phyloP scores from a whole-genome alignment of 2,329 filamentous ascomycete species.

The Periconia sp. region DNA sequence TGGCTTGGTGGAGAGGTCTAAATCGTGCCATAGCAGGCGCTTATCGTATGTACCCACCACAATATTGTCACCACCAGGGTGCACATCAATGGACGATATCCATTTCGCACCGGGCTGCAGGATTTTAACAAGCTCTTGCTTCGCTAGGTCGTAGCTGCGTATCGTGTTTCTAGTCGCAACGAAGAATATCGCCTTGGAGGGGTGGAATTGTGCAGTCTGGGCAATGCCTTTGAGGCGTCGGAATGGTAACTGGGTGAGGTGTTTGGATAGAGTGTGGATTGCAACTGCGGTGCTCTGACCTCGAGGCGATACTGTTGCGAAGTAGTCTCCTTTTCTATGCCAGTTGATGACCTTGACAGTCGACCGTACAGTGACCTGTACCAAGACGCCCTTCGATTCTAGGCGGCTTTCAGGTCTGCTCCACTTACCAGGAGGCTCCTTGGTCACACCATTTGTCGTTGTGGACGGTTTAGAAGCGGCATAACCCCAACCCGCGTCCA shows the following conservation, averaged over 20 bases:
- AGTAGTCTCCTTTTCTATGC: conserved; percentile 94
- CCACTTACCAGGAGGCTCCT: conserved; percentile 83
- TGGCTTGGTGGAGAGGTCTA: conserved; percentile 86
- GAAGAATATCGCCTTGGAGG: conserved; percentile 89
- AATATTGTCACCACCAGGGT: conserved; percentile 90
- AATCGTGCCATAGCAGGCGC: conserved; percentile 92
- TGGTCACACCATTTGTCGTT: conserved; percentile 63
- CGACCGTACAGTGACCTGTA: conserved; percentile 80
- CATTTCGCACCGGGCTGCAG: conserved; percentile 91
- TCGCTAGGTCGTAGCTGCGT: conserved; percentile 90
- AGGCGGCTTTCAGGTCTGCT: conserved; percentile 75
- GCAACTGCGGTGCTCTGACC: conserved; percentile 81
- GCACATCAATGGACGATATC: conserved; percentile 94
- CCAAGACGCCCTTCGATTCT: conserved; percentile 77
- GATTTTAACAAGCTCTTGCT: conserved; percentile 90
- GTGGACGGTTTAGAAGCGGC: conserved; percentile 69
- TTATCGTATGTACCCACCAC: conserved; percentile 95
- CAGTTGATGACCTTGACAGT: conserved; percentile 88
- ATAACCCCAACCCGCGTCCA: conserved; percentile 93
- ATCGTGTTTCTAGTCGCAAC: conserved; percentile 94
- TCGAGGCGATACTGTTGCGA: conserved; percentile 85
- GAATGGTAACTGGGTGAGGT: conserved; percentile 94
- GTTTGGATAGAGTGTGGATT: conserved; percentile 94
- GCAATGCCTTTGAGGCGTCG: conserved; percentile 75
- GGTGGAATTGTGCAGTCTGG: conserved; percentile 93